Evolutionary conservation across 805 yeast genomes (phyloP).

Genomic region (Schizosaccharomyces lindneri): DNA sequence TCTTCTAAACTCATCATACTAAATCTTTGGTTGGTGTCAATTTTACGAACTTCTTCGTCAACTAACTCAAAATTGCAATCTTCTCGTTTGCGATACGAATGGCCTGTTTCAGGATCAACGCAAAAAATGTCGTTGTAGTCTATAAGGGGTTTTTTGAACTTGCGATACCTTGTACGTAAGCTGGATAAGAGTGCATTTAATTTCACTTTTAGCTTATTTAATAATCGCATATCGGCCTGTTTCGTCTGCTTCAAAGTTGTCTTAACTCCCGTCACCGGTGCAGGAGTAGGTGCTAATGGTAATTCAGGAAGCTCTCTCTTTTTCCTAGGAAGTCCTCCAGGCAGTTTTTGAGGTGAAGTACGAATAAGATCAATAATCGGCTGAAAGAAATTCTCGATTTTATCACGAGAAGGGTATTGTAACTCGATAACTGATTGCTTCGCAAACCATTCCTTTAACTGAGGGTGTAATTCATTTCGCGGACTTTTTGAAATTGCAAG

Average conservation of each 20-base stretch:
- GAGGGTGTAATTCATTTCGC: not conserved
- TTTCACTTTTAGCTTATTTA: constrained; percentile 64
- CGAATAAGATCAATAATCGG: not conserved
- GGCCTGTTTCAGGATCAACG: constrained; percentile 1
- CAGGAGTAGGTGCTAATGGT: not conserved
- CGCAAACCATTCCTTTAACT: not conserved
- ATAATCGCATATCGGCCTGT: constrained; percentile 53
- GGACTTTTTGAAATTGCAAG: constrained; percentile 41
- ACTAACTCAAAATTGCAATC: not conserved
- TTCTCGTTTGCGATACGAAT: not conserved
- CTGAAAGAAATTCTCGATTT: not conserved
- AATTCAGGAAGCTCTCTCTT: not conserved
- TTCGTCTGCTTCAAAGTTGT: constrained; percentile 24
- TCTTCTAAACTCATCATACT: constrained; percentile 62
- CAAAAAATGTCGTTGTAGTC: not conserved
- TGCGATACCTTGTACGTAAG: constrained; percentile 61
- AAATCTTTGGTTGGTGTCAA: not conserved
- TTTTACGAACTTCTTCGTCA: not conserved
- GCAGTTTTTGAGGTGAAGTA: not conserved
- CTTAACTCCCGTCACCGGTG: constrained; percentile 14
- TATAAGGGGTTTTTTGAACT: constrained; percentile 55
- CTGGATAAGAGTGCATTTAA: constrained; percentile 73
- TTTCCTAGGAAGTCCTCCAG: not conserved
- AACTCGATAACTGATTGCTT: not conserved
- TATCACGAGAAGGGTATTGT: not conserved